Evolutionary conservation across 176 grass and related monocot species (phyloP).

Genomic region (Olyra latifolia): DNA sequence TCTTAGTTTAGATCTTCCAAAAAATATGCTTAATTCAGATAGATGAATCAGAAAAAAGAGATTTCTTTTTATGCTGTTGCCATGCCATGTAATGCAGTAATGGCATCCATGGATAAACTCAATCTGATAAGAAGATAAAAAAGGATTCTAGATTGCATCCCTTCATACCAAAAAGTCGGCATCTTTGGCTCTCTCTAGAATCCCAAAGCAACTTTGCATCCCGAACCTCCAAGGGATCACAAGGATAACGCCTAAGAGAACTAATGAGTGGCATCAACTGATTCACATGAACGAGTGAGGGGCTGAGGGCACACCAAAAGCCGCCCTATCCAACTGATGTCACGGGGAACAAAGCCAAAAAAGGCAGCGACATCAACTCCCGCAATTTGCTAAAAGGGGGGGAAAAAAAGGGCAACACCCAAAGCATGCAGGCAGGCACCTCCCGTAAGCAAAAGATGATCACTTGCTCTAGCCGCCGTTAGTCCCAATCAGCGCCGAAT

Average conservation of each 20-base stretch:
- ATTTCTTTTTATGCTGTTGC: too few species aligned
- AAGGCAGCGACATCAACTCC: constrained; percentile 20
- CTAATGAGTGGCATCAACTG: constrained; percentile 18
- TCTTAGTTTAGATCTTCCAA: too few species aligned
- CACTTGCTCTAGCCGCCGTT: neutral
- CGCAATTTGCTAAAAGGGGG: constrained; percentile 44
- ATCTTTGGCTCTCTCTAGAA: neutral
- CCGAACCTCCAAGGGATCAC: constrained; percentile 44
- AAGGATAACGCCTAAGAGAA: constrained; percentile 35
- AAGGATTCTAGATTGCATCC: neutral
- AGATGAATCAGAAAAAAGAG: neutral
- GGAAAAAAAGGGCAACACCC: neutral
- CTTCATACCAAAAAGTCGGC: neutral
- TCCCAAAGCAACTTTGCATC: constrained; percentile 2
- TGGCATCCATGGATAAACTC: neutral
- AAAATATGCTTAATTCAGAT: neutral
- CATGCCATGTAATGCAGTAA: neutral
- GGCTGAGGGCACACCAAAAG: constrained; percentile 42
- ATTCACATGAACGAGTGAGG: constrained; percentile 46
- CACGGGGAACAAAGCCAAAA: constrained; percentile 32
- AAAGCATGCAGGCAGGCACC: neutral
- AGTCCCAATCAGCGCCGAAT: neutral
- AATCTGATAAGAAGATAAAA: neutral
- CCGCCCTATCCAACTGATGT: constrained; percentile 39
- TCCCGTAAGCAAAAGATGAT: neutral